Percentiles rank a stretch among this genome's conserved stretches.
phyloP scores from a whole-genome alignment of 768 basidiomycete species.

The Boletus reticuloceps region DNA sequence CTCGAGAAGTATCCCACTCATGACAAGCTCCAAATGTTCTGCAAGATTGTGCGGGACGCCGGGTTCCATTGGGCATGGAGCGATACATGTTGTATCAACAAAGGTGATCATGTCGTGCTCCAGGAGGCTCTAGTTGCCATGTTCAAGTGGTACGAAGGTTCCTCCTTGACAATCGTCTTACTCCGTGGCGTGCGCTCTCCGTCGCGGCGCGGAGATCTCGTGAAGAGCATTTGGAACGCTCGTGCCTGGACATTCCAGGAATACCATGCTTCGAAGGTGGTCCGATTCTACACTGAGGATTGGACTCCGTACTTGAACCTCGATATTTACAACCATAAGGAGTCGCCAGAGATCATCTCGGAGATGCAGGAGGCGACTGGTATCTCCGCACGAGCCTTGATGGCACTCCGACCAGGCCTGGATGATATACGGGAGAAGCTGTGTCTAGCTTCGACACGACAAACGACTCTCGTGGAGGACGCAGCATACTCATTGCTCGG shows the following conservation, averaged over 20 bases:
- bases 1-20: not conserved
- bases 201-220: not conserved
- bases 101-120: not conserved
- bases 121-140: conserved; percentile 6
- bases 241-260: conserved; percentile 6
- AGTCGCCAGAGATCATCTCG: not conserved
- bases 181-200: not conserved
- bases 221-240: not conserved
- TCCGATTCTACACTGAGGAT: conserved; percentile 4
- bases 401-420: conserved; percentile 3
- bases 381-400: not conserved
- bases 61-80: conserved; percentile 8
- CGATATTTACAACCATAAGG: not conserved
- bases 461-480: conserved; percentile 9
- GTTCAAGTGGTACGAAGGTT: conserved; percentile 12
- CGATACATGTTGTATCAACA: conserved; percentile 8
- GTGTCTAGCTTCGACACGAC: conserved; percentile 6
- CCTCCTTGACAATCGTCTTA: not conserved
- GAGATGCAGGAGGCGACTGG: conserved; percentile 10
- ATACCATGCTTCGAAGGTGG: conserved; percentile 6
- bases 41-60: not conserved
- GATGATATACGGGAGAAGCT: conserved; percentile 11
- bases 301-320: not conserved
- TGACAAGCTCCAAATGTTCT: conserved; percentile 7
- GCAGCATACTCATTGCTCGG: conserved; percentile 11